Evolutionary conservation across 352 stramenopile species (phyloP), one percentile per base, ranked within the genome.

Genomic region (Phytopythium mirpurense): DNA sequence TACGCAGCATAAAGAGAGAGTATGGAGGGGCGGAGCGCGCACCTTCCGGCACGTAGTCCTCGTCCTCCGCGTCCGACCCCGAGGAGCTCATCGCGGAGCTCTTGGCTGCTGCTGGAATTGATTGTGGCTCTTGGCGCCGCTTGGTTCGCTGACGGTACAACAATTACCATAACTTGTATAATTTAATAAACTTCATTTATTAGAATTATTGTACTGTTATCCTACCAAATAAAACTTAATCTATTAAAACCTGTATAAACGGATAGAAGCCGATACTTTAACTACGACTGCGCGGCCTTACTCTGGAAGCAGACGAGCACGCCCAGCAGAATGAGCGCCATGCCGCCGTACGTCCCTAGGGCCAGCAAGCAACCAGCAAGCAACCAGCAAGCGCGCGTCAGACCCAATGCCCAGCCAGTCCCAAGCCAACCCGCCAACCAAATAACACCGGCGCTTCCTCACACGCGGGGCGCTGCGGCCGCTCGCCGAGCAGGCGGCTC

Each of bases 21-120:
- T 5, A 6, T n/a, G 19, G 24, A n/a, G 11, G 19, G 34, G 19
- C 19, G 34, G 8, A 29, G 14, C 15, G 18, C 27, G 34, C 50
- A 84, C 79, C 77, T 65, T 85, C 73, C 2, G 78, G 78, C 31
- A 88, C 61, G 65, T 82, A 90, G 59, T 90, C 80, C 35, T 78
- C 75, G 56, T 87, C 76, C 51, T 84, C 72, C 64, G 84, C 72
- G 24, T 78, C 68, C 21, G 70, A 64, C 5, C 15, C 41, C 9
- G 76, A 85, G 4, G 75, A 87, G 60, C 77, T 88, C 76, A 90
- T 85, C 6, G 21, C 24, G 5, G 23, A 3, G 18, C 7, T 32
- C 14, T 14, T 0, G 32, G 43, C n/a, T 42, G n/a, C 37, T 58
- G 50, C 12, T 38, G 37, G 24, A n/a, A n/a, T n/a, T 35, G 24